Conservation (phyloP, 768 basidiomycete genomes). For the Amanita thiersii region DNA sequence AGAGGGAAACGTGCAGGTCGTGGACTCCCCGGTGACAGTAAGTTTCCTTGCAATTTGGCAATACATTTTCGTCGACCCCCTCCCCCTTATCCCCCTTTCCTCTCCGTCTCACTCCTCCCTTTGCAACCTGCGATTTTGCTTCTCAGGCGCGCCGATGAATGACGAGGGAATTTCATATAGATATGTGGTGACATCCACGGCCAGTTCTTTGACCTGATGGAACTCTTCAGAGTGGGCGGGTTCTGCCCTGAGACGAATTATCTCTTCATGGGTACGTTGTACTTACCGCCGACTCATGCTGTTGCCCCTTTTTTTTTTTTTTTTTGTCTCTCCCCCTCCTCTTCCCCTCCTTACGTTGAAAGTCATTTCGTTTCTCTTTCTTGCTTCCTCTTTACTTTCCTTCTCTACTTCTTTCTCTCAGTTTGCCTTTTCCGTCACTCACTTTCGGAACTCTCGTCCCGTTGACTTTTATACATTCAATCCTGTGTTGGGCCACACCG, state of each 20-base stretch:
- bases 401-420: slow-evolving; percentile 2
- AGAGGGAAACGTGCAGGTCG: slow-evolving; percentile 94
- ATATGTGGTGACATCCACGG: slow-evolving; percentile 97
- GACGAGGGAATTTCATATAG: slow-evolving; percentile 23
- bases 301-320: background rate
- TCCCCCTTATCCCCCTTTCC: slow-evolving; percentile 4
- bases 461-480: background rate
- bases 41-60: slow-evolving; percentile 22
- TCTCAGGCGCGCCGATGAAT: background rate
- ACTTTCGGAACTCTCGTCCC: slow-evolving; percentile 3
- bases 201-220: slow-evolving; percentile 94
- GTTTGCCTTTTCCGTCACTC: too few species aligned
- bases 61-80: slow-evolving; percentile 8
- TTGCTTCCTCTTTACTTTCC: background rate
- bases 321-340: slow-evolving; percentile 2
- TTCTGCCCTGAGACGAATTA: slow-evolving; percentile 92
- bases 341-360: slow-evolving; percentile 5
- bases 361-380: slow-evolving; percentile 9
- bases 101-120: background rate
- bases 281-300: background rate
- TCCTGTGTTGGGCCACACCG: too few species aligned
- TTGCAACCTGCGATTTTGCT: too few species aligned
- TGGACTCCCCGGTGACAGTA: slow-evolving; percentile 94
- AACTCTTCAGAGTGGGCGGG: slow-evolving; percentile 90
- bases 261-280: slow-evolving; percentile 81